Evolutionary conservation across 345 rosid species (phyloP), one percentile per base, ranked within the genome.

Genomic region (Acer yangbiense): DNA sequence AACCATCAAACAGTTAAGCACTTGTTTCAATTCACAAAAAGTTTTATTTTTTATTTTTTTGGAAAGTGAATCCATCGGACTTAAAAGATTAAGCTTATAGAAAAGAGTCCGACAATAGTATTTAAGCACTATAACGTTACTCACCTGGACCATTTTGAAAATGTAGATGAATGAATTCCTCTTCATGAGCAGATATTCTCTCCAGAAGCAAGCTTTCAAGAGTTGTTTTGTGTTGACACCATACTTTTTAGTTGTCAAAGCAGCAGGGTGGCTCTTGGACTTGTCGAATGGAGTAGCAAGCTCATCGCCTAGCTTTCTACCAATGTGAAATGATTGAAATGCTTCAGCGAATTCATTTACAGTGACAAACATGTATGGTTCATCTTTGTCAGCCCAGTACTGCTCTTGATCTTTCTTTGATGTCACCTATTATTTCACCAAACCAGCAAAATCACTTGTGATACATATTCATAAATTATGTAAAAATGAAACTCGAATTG

Each of bases 151-250:
- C 80, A 85, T 76, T 79, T 84, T 90, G 86, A 93, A 94, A 39
- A 89, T 77, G 78, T 94, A 94, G 85, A 91, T 81, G 74, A 94
- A 93, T 0, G 92, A 91, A 82, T 93, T 93, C 77, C 98, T 90
- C 89, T 93, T 94, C 97, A 94, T 94, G 58, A 94, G 91, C 82
- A 93, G 83, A 78, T 67, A 74, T 81, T 94, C 98, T 85, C 97
- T 86, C 16, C 91, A 83, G 60, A 87, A 71, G 89, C 97, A 93
- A 78, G 97, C 94, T 75, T 87, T 88, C 71, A 93, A 62, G 73
- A 94, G 82, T 57, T 90, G 89, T 82, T 84, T 83, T 87, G 84
- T 84, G 79, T 87, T 84, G 63, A 85, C 88, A 55, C 97, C 95
- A 60, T 90, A 94, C 72, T 85, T 88, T 68, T 86, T 66, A 46